Percentiles rank a stretch among this genome's conserved stretches.
These are phyloP conservation scores for Silene uniflora DNA, from an alignment of 148 eudicot species.

Conservation along the genomic window DNA sequence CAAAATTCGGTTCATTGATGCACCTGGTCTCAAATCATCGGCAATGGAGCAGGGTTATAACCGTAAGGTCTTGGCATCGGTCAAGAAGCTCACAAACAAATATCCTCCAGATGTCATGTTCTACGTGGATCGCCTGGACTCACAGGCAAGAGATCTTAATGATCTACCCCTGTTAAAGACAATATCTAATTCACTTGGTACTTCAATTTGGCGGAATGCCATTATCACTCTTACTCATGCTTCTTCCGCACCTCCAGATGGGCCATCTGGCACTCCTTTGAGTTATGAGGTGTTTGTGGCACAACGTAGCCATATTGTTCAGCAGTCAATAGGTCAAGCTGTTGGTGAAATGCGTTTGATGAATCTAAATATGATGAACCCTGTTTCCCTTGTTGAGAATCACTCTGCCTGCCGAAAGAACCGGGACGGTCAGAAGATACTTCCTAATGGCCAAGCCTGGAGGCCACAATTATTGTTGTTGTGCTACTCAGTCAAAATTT, in stretches of 20 bases:
- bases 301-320: conserved; percentile 83
- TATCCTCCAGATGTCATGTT: conserved; percentile 70
- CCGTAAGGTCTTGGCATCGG: conserved; percentile 61
- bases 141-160: conserved; percentile 85
- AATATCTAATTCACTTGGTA: conserved; percentile 64
- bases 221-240: conserved; percentile 89
- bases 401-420: conserved; percentile 85
- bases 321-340: conserved; percentile 89
- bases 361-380: conserved; percentile 87
- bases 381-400: conserved; percentile 88
- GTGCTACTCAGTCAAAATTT: conserved; percentile 83
- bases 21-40: conserved; percentile 82
- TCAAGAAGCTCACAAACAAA: conserved; percentile 68
- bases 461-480: conserved; percentile 74
- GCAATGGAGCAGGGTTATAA: conserved; percentile 76
- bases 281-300: conserved; percentile 83
- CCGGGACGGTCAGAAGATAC: conserved; percentile 87
- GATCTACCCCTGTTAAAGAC: conserved; percentile 75
- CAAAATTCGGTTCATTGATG: conserved; percentile 70
- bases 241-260: conserved; percentile 96
- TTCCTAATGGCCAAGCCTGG: conserved; percentile 96
- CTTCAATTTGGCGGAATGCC: conserved; percentile 75
- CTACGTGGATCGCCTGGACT: conserved; percentile 83
- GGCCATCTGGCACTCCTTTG: conserved; percentile 83
- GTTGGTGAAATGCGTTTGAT: conserved; percentile 85